Base-by-base conservation (phyloP, 2,329 filamentous ascomycete genomes). In the Exserohilum turcica region DNA sequence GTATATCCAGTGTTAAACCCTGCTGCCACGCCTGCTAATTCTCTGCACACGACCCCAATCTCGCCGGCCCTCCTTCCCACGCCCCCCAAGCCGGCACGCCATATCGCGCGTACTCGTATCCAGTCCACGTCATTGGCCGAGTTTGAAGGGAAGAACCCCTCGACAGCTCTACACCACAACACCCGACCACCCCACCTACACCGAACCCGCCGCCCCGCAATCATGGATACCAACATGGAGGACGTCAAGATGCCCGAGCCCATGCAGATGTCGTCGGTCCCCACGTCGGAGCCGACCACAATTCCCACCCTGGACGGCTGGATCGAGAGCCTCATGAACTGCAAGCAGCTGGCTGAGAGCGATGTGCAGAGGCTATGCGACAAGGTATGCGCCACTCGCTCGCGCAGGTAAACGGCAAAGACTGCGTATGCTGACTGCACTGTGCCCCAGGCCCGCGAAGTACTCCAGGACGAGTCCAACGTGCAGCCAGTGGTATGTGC, bases 161-260 rank as follows among this genome's bases (percentile, higher is more conserved):
- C 70, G 65, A 69, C 66, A 60, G 58, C 57, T 59, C 62, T 59
- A 60, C 61, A 56, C 54, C 66, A 66, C 64, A 68, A 66, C 65
- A 65, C 59, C 57, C 63, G 53, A 58, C 62, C 60, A 56, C 52
- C 61, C 57, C 57, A 61, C 59, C 61, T 59, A 59, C 57, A 48
- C 57, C 58, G 38, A 45, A 55, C 51, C 56, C 50, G 47, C 52
- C 47, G 50, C 54, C 46, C 60, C 52, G 77, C 78, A 44, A 84
- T 70, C 63, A 96, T 97, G 92, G 93, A 99, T 78, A 96, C 92
- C 73, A 96, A 95, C 79, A 99, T 99, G 94, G 93, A 97, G 82
- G 94, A 99, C 76, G 92, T 96, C 68, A 90, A 92, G 79, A 87
- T 89, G 71, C 90, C 92, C 76, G 86, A 89, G 74, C 84, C 86